phyloP scores from a whole-genome alignment of 2,329 filamentous ascomycete species.

The Fusarium equiseti region DNA sequence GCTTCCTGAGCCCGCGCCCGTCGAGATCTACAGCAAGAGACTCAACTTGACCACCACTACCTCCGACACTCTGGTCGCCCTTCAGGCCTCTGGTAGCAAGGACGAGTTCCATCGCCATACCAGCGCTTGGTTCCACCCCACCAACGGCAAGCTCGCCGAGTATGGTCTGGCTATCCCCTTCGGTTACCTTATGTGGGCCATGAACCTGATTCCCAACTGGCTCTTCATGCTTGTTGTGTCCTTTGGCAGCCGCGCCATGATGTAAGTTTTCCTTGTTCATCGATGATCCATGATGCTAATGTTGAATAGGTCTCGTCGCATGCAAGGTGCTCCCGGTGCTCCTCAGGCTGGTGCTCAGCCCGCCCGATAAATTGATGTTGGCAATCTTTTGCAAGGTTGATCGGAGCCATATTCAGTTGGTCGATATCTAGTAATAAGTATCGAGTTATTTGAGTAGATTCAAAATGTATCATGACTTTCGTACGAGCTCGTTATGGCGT shows the following conservation, averaged over 20 bases:
- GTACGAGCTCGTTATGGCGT: constrained; percentile 27
- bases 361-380: constrained; percentile 33
- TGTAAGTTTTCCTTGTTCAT: constrained; percentile 66
- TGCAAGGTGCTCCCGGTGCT: constrained; percentile 42
- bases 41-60: constrained; percentile 78
- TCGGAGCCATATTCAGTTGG: constrained; percentile 21
- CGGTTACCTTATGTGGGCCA: constrained; percentile 75
- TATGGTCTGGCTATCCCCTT: constrained; percentile 72
- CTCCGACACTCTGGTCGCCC: constrained; percentile 70
- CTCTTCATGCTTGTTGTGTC: constrained; percentile 81
- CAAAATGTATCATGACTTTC: constrained; percentile 27
- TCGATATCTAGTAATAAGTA: constrained; percentile 24
- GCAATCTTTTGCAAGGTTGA: constrained; percentile 6
- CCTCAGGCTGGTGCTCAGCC: constrained; percentile 30
- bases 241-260: constrained; percentile 78
- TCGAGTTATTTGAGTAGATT: constrained; percentile 14
- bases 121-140: constrained; percentile 76
- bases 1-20: constrained; percentile 71
- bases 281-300: constrained; percentile 41
- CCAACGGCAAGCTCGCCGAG: constrained; percentile 75
- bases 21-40: constrained; percentile 73
- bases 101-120: constrained; percentile 65
- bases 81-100: constrained; percentile 65
- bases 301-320: constrained; percentile 54
- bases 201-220: constrained; percentile 78